A percentile compares a stretch with the other conserved stretches of the same genome.
These are phyloP conservation scores for Mycena capillaripes DNA, from an alignment of 768 basidiomycete species.

Conservation along the genomic window DNA sequence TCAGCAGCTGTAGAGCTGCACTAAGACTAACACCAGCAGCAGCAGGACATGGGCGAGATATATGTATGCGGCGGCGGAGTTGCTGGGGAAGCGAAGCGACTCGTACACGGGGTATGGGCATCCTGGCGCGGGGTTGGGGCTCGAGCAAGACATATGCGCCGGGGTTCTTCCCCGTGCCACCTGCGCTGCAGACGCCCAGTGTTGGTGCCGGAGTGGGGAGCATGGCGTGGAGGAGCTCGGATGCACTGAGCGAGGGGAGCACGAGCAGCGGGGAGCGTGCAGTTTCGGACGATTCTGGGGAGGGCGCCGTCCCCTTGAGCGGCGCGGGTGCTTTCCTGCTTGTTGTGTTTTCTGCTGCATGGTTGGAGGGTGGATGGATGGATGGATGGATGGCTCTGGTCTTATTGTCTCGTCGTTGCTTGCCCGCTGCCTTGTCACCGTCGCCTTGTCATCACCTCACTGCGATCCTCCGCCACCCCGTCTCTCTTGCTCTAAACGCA, in stretches of 20 bases:
- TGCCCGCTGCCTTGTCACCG: too few species aligned
- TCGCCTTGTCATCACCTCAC: too few species aligned
- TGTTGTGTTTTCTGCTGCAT: conserved; percentile 19
- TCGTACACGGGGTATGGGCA: conserved; percentile 54
- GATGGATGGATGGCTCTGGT: conserved; percentile 30
- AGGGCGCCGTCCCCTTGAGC: conserved; percentile 27
- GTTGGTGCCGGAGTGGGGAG: too few species aligned
- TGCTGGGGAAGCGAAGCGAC: conserved; percentile 50
- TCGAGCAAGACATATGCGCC: conserved; percentile 65
- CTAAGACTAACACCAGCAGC: conserved; percentile 34
- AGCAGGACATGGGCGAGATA: conserved; percentile 4
- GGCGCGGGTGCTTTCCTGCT: conserved; percentile 3
- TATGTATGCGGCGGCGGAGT: conserved; percentile 31
- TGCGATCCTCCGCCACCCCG: too few species aligned
- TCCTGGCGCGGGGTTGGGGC: conserved; percentile 52
- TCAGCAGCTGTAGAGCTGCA: too few species aligned
- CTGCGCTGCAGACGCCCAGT: conserved; percentile 41
- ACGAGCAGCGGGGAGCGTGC: conserved; percentile 35
- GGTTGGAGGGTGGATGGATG: too few species aligned
- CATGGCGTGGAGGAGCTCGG: conserved; percentile 32
- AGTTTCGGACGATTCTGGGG: conserved; percentile 36
- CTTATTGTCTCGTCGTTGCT: conserved; percentile 3
- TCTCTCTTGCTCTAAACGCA: too few species aligned
- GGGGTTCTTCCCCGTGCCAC: conserved; percentile 59
- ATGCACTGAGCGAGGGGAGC: conserved; percentile 28